Conservation (phyloP, 2,329 filamentous ascomycete genomes). For the Diaporthe humulicola region DNA sequence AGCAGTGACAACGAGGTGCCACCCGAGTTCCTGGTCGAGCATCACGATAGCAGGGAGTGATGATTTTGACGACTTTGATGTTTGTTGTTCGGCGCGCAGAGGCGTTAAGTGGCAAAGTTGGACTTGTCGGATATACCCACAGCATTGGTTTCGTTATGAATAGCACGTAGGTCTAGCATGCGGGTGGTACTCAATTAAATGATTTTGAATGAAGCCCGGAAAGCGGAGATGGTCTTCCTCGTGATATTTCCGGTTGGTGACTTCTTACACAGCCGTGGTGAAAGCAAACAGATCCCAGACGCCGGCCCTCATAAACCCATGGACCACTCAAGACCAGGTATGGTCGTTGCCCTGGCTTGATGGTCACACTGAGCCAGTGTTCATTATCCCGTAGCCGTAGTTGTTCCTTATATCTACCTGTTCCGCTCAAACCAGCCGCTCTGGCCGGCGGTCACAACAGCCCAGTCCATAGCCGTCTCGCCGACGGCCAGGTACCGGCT, state of each 20-base stretch:
- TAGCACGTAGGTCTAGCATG: neutral
- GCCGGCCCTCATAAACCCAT: conserved; percentile 4
- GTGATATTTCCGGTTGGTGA: neutral
- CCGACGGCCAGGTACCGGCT: conserved; percentile 94
- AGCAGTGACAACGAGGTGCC: conserved; percentile 65
- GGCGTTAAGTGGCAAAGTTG: neutral
- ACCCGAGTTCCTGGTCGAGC: conserved; percentile 64
- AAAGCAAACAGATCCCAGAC: conserved; percentile 5
- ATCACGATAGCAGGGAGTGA: conserved; percentile 44
- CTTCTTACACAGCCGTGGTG: neutral
- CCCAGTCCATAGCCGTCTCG: conserved; percentile 99
- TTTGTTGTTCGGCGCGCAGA: neutral
- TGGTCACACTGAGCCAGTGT: neutral
- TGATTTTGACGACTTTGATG: neutral
- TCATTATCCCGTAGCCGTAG: neutral
- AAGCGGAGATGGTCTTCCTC: conserved; percentile 16
- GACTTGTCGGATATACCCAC: conserved; percentile 28
- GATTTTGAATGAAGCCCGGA: neutral
- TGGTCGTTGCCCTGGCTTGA: neutral
- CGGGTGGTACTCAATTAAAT: neutral
- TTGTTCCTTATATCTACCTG: conserved; percentile 64
- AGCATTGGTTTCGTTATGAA: neutral
- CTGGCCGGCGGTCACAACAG: conserved; percentile 88
- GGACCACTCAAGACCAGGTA: neutral
- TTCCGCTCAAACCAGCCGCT: conserved; percentile 93